Conservation (phyloP, 2,329 filamentous ascomycete species). For the Aspergillus thermomutatus region DNA sequence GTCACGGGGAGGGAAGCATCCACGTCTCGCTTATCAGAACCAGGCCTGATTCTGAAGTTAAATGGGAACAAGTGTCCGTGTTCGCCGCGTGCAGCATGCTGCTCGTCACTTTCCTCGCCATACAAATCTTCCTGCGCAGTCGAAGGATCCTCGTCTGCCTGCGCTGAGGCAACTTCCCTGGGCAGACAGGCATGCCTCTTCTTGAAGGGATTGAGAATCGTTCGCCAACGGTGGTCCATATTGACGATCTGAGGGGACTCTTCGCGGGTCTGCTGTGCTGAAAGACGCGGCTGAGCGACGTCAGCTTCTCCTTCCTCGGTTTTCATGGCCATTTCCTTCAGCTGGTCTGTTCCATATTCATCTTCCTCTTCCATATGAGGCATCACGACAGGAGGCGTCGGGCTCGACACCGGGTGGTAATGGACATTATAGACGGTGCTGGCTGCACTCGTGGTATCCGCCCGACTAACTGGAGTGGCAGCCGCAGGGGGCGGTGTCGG, state of each 20-base stretch:
- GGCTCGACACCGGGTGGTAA: slow-evolving; percentile 54
- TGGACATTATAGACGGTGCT: slow-evolving; percentile 64
- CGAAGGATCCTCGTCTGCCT: slow-evolving; percentile 44
- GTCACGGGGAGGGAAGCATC: slow-evolving; percentile 53
- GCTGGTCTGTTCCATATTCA: slow-evolving; percentile 18
- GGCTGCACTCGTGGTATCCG: slow-evolving; percentile 59
- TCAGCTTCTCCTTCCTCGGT: slow-evolving; percentile 9
- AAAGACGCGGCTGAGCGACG: slow-evolving; percentile 14
- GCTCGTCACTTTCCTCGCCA: slow-evolving; percentile 43
- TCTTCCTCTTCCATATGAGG: slow-evolving; percentile 32
- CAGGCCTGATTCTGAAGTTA: slow-evolving; percentile 42
- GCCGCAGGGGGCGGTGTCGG: slow-evolving; percentile 46
- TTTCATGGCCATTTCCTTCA: slow-evolving; percentile 23
- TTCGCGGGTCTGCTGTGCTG: slow-evolving; percentile 22
- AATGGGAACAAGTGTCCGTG: slow-evolving; percentile 48
- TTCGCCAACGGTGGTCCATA: slow-evolving; percentile 44
- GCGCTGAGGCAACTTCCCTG: slow-evolving; percentile 57
- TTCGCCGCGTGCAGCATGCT: slow-evolving; percentile 43
- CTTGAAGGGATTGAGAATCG: slow-evolving; percentile 56
- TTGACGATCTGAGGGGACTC: slow-evolving; percentile 33
- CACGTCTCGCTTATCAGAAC: slow-evolving; percentile 34
- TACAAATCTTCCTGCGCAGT: slow-evolving; percentile 23
- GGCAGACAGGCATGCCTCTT: slow-evolving; percentile 57
- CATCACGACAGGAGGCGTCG: slow-evolving; percentile 42
- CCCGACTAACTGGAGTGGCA: slow-evolving; percentile 56